Base-by-base conservation (phyloP, 2,329 filamentous ascomycete genomes). In the Helotiales sp. region DNA sequence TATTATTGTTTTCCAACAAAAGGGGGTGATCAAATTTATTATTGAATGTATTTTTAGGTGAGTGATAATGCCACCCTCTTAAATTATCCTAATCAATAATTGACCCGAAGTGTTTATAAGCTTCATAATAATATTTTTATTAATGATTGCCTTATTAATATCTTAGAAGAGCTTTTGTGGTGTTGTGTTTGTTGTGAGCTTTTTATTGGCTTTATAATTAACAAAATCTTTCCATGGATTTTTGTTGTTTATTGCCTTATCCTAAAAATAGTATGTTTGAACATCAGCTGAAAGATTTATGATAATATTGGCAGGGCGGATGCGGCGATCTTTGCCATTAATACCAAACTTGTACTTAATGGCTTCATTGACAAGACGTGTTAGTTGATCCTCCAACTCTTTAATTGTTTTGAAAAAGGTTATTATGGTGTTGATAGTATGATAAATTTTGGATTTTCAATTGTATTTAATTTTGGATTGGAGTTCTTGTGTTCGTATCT, bases 361-460 rank as follows among this genome's bases (percentile, higher is more conserved):
- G 20, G 50, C 50, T 54, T 54, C 26, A 54, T 54, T 54, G 11
- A 54, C 26, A 32, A 54, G 50, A 8, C 50, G 50, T 54, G 26
- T 54, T 15, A 54, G 32, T 20, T 28, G 26, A 32, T 32, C 20
- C 11, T 54, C 50, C 13, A 54, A 0, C 13, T 54, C 50, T 54
- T 54, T 28, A 28, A 54, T 54, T 54, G 26, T 54, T 3, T 54
- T 54, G 7, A 28, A 54, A 54, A 54, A 32, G 26, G 50, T 32
- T 32, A 32, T 15, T 2, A 54, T 54, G 1, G 26, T 32, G 20
- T n/a, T 54, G 26, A 54, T 10, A 17, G 11, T 54, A 32, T 54
- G 43, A 50, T 20, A 22, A 13, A 50, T 52, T 28, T 30, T 52
- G n/a, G 24, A 52, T 52, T 3, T 26, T 24, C 6, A 26, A 17